Evolutionary conservation across 306 rosid species (phyloP), one percentile per base, ranked within the genome.

Genomic region (Heteromeles arbutifolia): DNA sequence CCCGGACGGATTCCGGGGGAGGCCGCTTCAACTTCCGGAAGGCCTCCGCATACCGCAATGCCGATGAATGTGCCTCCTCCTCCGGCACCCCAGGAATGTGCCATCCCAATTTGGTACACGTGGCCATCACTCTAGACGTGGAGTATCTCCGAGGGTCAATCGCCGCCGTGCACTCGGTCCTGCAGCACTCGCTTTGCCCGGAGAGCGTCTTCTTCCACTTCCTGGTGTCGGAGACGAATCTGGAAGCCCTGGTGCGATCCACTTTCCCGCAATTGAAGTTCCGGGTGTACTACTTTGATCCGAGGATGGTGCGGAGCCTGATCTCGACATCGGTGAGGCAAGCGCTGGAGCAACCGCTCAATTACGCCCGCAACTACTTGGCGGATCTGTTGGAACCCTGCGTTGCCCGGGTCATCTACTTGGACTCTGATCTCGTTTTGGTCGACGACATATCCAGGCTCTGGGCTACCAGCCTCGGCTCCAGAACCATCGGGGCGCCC

Each of bases 111-210:
- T 77, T 91, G 65, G 92, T 88, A 6, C 96, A 91, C 78, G 92
- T 91, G 3, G 93, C 93, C 45, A 87, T 91, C 34, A 91, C 96
- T 12, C 93, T 91, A 13, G 93, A 91, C n/a, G 37, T 84, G 41
- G 93, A 87, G 18, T 91, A 91, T 61, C 89, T 91, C 13, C 96
- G 96, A n/a, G 96, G 96, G 48, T 91, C 96, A 6, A 83, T 91
- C 79, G 96, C 96, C 8, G 96, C 96, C 18, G 96, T 91, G 11
- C 85, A 91, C 81, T 91, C 96, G 45, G 84, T 91, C 67, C 78
- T 91, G 21, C 87, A 78, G 15, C 92, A 89, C 61, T 82, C 93
- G 14, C 73, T 59, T 15, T 91, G 96, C 34, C 96, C 96, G 0
- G 85, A 85, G 75, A 85, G 67, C 29, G 84, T 91, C 32, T 88